Conservation (phyloP, 331 rosid species). For the Acacia concinna region DNA sequence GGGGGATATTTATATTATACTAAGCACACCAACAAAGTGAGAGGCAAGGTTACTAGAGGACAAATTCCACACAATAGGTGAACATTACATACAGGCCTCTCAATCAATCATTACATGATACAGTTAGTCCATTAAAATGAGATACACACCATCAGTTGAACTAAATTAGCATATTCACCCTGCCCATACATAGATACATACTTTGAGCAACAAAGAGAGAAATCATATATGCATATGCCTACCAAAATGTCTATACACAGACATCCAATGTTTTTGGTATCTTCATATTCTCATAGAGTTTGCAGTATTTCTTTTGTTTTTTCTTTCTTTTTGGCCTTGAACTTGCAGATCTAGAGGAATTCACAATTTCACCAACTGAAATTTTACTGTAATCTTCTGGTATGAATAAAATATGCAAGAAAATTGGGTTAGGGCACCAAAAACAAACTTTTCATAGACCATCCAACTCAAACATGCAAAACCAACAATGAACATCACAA, state of each 20-base stretch:
- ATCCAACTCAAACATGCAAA: slow-evolving; percentile 11
- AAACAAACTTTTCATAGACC: background rate
- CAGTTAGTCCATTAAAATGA: background rate
- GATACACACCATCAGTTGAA: background rate
- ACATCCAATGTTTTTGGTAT: background rate
- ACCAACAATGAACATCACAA: slow-evolving; percentile 16
- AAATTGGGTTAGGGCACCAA: background rate
- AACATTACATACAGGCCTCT: background rate
- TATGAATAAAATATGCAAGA: background rate
- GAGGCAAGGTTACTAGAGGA: background rate
- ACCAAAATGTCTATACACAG: background rate
- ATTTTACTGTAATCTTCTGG: background rate
- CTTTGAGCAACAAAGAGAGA: background rate
- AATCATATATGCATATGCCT: background rate
- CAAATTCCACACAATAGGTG: background rate
- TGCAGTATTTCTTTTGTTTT: background rate
- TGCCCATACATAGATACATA: background rate
- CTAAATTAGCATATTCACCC: background rate
- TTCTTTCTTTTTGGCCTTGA: too few relatives aligned
- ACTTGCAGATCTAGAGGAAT: background rate
- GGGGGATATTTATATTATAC: background rate
- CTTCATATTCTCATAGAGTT: background rate
- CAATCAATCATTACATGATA: background rate
- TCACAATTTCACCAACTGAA: background rate
- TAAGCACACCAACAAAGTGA: background rate